Conservation (phyloP, 2,329 filamentous ascomycete species). For the Fusarium nodosum region DNA sequence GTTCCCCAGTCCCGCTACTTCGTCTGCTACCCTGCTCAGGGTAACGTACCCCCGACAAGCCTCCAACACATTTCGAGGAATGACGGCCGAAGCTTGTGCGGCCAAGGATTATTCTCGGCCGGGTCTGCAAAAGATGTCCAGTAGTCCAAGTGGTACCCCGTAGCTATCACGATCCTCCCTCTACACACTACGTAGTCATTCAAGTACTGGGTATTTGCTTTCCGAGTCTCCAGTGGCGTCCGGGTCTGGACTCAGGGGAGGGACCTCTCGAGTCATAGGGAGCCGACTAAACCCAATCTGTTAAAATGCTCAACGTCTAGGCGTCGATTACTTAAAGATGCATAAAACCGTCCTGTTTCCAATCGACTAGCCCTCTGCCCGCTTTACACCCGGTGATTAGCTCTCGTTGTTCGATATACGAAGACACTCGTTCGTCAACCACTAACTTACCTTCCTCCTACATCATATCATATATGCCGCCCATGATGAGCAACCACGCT, state of each 20-base stretch:
- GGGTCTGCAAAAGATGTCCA: background rate
- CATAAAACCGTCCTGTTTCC: conserved; percentile 23
- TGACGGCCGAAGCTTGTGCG: conserved; percentile 11
- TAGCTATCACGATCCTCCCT: background rate
- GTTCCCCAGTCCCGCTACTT: background rate
- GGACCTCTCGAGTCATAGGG: conserved; percentile 5
- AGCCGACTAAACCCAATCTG: background rate
- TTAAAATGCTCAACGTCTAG: conserved; percentile 7
- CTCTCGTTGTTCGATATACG: background rate
- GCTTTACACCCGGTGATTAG: conserved; percentile 1
- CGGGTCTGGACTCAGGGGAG: conserved; percentile 8
- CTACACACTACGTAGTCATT: background rate
- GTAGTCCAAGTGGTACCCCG: background rate
- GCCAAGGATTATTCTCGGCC: conserved; percentile 11
- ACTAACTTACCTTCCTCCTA: background rate
- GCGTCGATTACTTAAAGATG: conserved; percentile 24
- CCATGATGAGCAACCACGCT: conserved; percentile 5
- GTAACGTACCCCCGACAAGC: background rate
- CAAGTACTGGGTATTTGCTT: background rate
- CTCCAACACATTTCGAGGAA: background rate
- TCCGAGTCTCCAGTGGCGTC: conserved; percentile 5
- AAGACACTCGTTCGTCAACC: conserved; percentile 6
- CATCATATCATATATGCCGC: conserved; percentile 9
- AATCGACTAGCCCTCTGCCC: conserved; percentile 13
- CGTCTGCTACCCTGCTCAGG: background rate